Conservation (phyloP, 306 rosid genomes). For the peach (Prunus persica) region Prunus_persica_NCBIv2 NC_034016.1:2054501-2055000, state of each 20-base stretch:
- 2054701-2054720: not conserved
- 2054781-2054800: too few species aligned
- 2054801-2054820: too few species aligned
- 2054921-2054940: too few species aligned
- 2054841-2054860: too few species aligned
- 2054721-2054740: not conserved
- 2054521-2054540: conserved; percentile 6
- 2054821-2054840: too few species aligned
- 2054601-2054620: not conserved
- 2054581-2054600: not conserved
- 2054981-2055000: too few species aligned
- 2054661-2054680: not conserved
- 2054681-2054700: too few species aligned
- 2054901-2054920: too few species aligned
- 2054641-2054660: not conserved
- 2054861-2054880: too few species aligned
- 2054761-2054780: not conserved
- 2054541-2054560: not conserved
- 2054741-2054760: not conserved
- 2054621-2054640: not conserved
- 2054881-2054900: too few species aligned
- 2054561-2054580: not conserved
- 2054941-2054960: too few species aligned
- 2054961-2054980: too few species aligned
- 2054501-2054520: conserved; percentile 30